Percentiles rank a stretch among this genome's conserved stretches.
Evolutionary conservation across 116 monocot species (phyloP).

Genomic region (Posidonia oceanica): DNA sequence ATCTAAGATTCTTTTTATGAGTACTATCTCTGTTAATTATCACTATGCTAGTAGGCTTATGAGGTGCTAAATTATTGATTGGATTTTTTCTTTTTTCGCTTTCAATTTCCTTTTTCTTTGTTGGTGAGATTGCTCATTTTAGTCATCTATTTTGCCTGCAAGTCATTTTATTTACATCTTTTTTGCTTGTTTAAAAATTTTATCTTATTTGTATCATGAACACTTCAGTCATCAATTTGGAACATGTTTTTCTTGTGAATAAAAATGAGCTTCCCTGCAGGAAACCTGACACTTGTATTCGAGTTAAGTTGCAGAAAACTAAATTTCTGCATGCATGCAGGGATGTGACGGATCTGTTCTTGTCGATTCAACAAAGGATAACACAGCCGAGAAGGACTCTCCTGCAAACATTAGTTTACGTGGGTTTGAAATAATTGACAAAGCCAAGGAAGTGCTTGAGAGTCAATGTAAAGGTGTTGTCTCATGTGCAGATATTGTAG

Average conservation of each 20-base stretch:
- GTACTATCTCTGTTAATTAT: too few species aligned
- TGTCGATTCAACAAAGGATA: slow-evolving; percentile 48
- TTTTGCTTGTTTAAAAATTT: too few species aligned
- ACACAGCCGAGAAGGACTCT: slow-evolving; percentile 70
- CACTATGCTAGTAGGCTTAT: not conserved
- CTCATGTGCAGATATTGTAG: slow-evolving; percentile 66
- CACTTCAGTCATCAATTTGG: too few species aligned
- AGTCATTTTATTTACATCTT: too few species aligned
- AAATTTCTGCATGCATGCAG: slow-evolving; percentile 13
- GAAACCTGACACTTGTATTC: not conserved
- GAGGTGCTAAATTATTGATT: too few species aligned
- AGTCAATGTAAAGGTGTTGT: slow-evolving; percentile 45
- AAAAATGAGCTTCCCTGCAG: too few species aligned
- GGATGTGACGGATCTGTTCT: slow-evolving; percentile 80
- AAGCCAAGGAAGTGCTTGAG: slow-evolving; percentile 37
- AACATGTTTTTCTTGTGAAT: too few species aligned
- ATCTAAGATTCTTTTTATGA: not conserved
- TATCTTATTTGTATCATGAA: too few species aligned
- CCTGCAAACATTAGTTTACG: slow-evolving; percentile 54
- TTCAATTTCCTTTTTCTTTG: not conserved
- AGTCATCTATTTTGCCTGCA: too few species aligned
- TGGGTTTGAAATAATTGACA: slow-evolving; percentile 72
- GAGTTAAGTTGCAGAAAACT: not conserved
- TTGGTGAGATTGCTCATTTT: too few species aligned
- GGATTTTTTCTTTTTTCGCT: not conserved